Evolutionary conservation across 2,329 filamentous ascomycete species (phyloP).

Genomic region (Penicillium nordicum): DNA sequence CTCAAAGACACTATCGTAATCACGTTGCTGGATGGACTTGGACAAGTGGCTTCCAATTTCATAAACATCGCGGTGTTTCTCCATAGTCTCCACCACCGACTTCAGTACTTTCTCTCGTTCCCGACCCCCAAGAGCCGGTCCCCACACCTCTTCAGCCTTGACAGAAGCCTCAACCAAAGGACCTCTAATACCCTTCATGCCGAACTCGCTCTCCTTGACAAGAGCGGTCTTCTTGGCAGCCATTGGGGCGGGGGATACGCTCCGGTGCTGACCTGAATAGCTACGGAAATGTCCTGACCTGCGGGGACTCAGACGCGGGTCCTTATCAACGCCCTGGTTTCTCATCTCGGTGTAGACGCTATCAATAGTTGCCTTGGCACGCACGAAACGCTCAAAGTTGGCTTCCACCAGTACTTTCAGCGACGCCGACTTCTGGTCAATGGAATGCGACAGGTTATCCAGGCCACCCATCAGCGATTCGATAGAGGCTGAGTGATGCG

Average conservation of each 20-base stretch:
- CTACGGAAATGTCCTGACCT: conserved; percentile 59
- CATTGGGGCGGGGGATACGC: conserved; percentile 38
- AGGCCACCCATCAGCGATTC: conserved; percentile 75
- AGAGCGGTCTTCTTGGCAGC: conserved; percentile 79
- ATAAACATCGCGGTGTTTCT: conserved; percentile 76
- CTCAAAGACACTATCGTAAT: conserved; percentile 83
- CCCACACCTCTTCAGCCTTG: conserved; percentile 97
- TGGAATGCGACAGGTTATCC: conserved; percentile 81
- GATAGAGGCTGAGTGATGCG: conserved; percentile 82
- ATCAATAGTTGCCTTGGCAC: conserved; percentile 95
- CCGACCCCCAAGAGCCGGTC: conserved; percentile 82
- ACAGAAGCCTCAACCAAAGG: conserved; percentile 85
- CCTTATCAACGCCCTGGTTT: conserved; percentile 60
- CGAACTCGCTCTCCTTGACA: conserved; percentile 88
- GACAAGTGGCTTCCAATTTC: conserved; percentile 74
- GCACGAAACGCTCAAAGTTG: conserved; percentile 97
- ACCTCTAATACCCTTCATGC: conserved; percentile 79
- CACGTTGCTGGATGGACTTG: conserved; percentile 83
- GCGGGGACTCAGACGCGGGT: conserved; percentile 55
- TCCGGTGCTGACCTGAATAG: conserved; percentile 44
- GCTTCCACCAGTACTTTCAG: conserved; percentile 94
- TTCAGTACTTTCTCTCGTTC: conserved; percentile 89
- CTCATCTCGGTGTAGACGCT: conserved; percentile 98
- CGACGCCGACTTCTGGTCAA: conserved; percentile 96
- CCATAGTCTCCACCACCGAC: conserved; percentile 69